Percentiles rank a stretch among this genome's conserved stretches.
Evolutionary conservation across 768 basidiomycete species (phyloP).

Genomic region (Amanita pseudoporphyria): DNA sequence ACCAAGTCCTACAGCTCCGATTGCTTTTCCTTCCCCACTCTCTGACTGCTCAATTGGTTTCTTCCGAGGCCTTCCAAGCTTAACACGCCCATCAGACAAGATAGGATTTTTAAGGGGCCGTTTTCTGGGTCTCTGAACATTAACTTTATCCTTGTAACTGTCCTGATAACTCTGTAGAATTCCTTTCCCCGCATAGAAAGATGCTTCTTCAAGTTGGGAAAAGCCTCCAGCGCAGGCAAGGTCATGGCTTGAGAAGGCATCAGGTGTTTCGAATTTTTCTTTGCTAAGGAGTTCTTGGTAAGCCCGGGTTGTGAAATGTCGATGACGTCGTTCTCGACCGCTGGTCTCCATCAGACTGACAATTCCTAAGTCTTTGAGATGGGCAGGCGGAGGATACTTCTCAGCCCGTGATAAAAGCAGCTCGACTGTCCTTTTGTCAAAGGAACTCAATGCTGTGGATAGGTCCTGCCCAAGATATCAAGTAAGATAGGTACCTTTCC

Average conservation of each 20-base stretch:
- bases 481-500: not conserved
- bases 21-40: conserved; percentile 13
- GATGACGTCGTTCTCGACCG: conserved; percentile 79
- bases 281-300: conserved; percentile 54
- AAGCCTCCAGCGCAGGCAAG: conserved; percentile 47
- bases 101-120: conserved; percentile 34
- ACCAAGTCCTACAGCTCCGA: not conserved
- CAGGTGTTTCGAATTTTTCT: conserved; percentile 50
- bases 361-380: conserved; percentile 64
- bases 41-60: conserved; percentile 15
- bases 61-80: conserved; percentile 42
- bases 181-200: conserved; percentile 45
- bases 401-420: conserved; percentile 66
- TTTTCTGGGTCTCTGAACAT: conserved; percentile 24
- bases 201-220: conserved; percentile 24
- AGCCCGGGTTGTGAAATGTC: conserved; percentile 69
- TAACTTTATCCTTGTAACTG: conserved; percentile 30
- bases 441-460: conserved; percentile 48
- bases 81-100: conserved; percentile 40
- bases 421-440: conserved; percentile 79
- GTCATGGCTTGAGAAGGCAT: conserved; percentile 36
- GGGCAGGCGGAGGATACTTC: conserved; percentile 52
- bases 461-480: conserved; percentile 40
- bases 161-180: conserved; percentile 41
- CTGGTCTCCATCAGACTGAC: conserved; percentile 69